These are phyloP conservation scores for Mycena amicta DNA, from an alignment of 768 basidiomycete genomes.

Conservation along the genomic window DNA sequence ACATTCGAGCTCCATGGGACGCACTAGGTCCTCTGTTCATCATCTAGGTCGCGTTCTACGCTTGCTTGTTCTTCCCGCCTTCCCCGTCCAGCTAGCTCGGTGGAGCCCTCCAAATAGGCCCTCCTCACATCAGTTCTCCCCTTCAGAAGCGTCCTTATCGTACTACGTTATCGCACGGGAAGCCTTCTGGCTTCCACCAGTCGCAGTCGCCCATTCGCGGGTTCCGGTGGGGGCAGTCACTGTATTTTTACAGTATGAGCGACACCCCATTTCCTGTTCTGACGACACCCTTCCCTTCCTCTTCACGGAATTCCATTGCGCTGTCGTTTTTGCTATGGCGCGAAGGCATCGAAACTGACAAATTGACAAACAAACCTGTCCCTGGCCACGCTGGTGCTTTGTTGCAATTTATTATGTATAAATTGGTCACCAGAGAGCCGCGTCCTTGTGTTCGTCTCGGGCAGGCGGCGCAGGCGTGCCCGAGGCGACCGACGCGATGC, in stretches of 20 bases:
- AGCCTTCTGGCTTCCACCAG: too few relatives aligned
- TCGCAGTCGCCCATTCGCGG: too few relatives aligned
- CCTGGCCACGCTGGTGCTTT: neutral
- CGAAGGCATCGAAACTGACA: neutral
- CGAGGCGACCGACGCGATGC: too few relatives aligned
- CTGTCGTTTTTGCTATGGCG: neutral
- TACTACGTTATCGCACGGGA: too few relatives aligned
- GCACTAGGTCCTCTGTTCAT: neutral
- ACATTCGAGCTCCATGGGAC: neutral
- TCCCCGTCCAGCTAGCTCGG: neutral
- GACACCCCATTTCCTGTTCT: neutral
- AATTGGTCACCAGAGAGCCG: neutral
- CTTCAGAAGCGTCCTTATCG: too few relatives aligned
- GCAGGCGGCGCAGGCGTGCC: too few relatives aligned
- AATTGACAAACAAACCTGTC: neutral
- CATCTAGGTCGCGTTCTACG: too few relatives aligned
- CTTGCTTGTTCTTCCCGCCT: neutral
- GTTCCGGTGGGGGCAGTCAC: too few relatives aligned
- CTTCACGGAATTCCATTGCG: neutral
- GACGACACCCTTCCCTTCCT: neutral
- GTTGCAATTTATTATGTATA: neutral
- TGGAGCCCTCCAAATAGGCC: neutral
- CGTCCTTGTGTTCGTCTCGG: too few relatives aligned
- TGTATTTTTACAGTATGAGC: too few relatives aligned
- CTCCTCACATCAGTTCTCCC: neutral